Conservation (phyloP, 1,284 basidiomycete species). For the Ustilago nuda region DNA sequence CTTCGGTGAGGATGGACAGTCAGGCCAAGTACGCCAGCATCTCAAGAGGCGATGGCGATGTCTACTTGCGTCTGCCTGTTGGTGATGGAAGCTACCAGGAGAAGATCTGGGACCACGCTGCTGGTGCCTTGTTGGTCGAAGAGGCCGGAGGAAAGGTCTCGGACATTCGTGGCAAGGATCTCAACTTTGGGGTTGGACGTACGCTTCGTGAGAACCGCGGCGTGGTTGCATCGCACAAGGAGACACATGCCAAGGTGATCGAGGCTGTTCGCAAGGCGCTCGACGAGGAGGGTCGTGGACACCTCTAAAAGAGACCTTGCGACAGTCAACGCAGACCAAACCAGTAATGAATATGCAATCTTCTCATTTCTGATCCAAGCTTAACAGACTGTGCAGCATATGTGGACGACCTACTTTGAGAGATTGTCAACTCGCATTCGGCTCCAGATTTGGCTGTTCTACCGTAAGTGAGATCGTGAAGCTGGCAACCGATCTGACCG, state of each 20-base stretch:
- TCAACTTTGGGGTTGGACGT: slow-evolving; percentile 88
- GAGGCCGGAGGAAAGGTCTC: slow-evolving; percentile 90
- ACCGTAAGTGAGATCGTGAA: too few relatives aligned
- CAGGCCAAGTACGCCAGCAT: slow-evolving; percentile 96
- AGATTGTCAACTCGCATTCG: too few relatives aligned
- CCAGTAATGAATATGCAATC: background rate
- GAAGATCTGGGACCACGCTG: slow-evolving; percentile 97
- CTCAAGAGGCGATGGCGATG: slow-evolving; percentile 85
- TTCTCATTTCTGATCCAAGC: too few relatives aligned
- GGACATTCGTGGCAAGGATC: slow-evolving; percentile 81
- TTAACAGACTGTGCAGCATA: too few relatives aligned
- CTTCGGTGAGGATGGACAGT: slow-evolving; percentile 91
- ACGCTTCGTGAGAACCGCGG: slow-evolving; percentile 89
- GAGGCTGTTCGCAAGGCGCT: slow-evolving; percentile 80
- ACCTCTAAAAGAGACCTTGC: slow-evolving; percentile 19
- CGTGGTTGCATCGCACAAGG: slow-evolving; percentile 80
- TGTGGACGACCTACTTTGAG: too few relatives aligned
- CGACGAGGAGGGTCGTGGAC: slow-evolving; percentile 71
- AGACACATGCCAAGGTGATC: slow-evolving; percentile 78
- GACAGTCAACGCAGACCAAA: background rate
- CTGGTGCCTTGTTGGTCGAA: slow-evolving; percentile 84
- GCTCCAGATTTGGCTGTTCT: too few relatives aligned
- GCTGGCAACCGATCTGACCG: too few relatives aligned
- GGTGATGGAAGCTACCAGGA: slow-evolving; percentile 81
- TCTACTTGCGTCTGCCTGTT: slow-evolving; percentile 91